Conservation (phyloP, 1,284 basidiomycete genomes). For the Apiotrichum mycotoxinovorans region DNA sequence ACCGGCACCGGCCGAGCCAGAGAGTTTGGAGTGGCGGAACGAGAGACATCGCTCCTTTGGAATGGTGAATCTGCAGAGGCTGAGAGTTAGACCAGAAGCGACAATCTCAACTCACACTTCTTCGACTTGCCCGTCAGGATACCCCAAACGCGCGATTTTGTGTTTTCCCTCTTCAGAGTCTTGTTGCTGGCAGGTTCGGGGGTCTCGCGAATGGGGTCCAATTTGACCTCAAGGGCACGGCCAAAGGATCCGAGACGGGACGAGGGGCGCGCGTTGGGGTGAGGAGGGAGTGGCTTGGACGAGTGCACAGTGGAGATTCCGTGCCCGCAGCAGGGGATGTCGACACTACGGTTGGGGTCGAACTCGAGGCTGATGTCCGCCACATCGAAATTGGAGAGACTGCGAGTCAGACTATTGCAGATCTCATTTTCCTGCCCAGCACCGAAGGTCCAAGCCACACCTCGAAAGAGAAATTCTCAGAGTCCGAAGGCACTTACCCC, state of each 20-base stretch:
- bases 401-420: background rate
- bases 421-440: too few species aligned
- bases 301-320: background rate
- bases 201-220: background rate
- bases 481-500: background rate
- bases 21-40: background rate
- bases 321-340: background rate
- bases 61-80: background rate
- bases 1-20: conserved; percentile 4
- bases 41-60: background rate
- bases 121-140: conserved; percentile 29
- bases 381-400: background rate
- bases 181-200: conserved; percentile 3
- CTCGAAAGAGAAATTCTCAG: background rate
- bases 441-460: too few species aligned
- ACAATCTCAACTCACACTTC: conserved; percentile 9
- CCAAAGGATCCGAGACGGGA: conserved; percentile 17
- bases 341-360: background rate
- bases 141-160: conserved; percentile 40
- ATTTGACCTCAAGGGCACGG: conserved; percentile 9
- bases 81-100: background rate
- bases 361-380: background rate
- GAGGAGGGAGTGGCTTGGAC: conserved; percentile 15
- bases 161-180: conserved; percentile 31
- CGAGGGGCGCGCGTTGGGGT: background rate